These are phyloP conservation scores for Sugiyamaella pinicola DNA, from an alignment of 1,139 yeast genomes.

Conservation along the genomic window DNA sequence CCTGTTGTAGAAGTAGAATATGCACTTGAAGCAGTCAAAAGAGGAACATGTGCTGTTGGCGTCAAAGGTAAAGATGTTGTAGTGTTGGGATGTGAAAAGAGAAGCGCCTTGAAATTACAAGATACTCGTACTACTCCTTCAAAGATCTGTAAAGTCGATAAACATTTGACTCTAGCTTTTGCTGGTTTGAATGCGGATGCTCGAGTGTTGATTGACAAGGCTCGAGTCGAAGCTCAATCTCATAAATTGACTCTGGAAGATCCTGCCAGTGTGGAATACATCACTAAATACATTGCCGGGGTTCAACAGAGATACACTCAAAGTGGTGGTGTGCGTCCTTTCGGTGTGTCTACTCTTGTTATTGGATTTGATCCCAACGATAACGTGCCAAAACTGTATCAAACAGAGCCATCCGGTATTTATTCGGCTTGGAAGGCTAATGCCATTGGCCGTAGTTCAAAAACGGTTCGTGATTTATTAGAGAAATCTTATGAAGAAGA, in stretches of 20 bases:
- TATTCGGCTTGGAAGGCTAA: constrained; percentile 99
- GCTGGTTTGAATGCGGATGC: constrained; percentile 99
- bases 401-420: constrained; percentile 97
- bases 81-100: constrained; percentile 93
- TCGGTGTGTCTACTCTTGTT: constrained; percentile 90
- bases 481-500: constrained; percentile 87
- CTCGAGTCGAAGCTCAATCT: constrained; percentile 97
- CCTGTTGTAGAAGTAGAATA: constrained; percentile 75
- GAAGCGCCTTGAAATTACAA: constrained; percentile 91
- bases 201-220: constrained; percentile 89
- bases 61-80: constrained; percentile 88
- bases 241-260: constrained; percentile 92
- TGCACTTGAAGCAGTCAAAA: constrained; percentile 95
- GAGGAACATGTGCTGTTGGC: constrained; percentile 98
- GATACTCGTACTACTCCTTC: constrained; percentile 96
- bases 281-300: constrained; percentile 94
- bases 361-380: constrained; percentile 95
- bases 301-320: constrained; percentile 98
- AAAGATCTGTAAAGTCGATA: constrained; percentile 87
- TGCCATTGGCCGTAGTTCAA: constrained; percentile 93
- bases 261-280: constrained; percentile 87
- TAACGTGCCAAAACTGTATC: constrained; percentile 76
- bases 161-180: constrained; percentile 88
- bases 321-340: constrained; percentile 95
- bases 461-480: constrained; percentile 92